A percentile compares a stretch with the other conserved stretches of the same genome.
These are phyloP conservation scores for Hemileccinum impolitum DNA, from an alignment of 768 basidiomycete species.

Conservation along the genomic window DNA sequence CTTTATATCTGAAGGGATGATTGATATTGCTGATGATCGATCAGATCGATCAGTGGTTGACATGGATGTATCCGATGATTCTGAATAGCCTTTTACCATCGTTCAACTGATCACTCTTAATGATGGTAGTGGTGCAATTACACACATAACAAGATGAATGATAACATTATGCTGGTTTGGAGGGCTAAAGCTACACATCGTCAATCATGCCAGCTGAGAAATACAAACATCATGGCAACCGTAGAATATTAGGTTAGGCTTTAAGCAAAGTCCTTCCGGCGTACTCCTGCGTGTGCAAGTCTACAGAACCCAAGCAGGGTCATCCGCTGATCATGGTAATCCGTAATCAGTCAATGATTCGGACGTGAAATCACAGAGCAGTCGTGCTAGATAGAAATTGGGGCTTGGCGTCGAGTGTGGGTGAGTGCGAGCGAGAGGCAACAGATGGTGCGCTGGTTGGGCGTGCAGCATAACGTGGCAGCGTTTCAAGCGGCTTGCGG, in stretches of 20 bases:
- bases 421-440: slow-evolving; percentile 23
- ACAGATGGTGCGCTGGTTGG: slow-evolving; percentile 26
- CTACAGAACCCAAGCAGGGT: slow-evolving; percentile 7
- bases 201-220: slow-evolving; percentile 15
- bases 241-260: slow-evolving; percentile 5
- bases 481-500: slow-evolving; percentile 57
- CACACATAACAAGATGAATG: neutral
- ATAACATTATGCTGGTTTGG: slow-evolving; percentile 2
- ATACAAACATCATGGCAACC: slow-evolving; percentile 20
- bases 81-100: slow-evolving; percentile 15
- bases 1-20: neutral
- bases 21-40: slow-evolving; percentile 6
- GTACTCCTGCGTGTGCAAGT: slow-evolving; percentile 11
- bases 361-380: slow-evolving; percentile 21
- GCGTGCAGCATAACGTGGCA: slow-evolving; percentile 54
- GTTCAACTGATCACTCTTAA: neutral
- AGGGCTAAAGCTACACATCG: slow-evolving; percentile 27
- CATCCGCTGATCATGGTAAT: slow-evolving; percentile 17
- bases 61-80: slow-evolving; percentile 29
- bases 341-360: slow-evolving; percentile 20
- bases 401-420: slow-evolving; percentile 13
- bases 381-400: slow-evolving; percentile 29
- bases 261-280: slow-evolving; percentile 14
- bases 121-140: no score
- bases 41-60: slow-evolving; percentile 10